A percentile compares a stretch with the other conserved stretches of the same genome.
Evolutionary conservation across 352 stramenopile genomes (phyloP).

Genomic region (Globisporangium spinosum): DNA sequence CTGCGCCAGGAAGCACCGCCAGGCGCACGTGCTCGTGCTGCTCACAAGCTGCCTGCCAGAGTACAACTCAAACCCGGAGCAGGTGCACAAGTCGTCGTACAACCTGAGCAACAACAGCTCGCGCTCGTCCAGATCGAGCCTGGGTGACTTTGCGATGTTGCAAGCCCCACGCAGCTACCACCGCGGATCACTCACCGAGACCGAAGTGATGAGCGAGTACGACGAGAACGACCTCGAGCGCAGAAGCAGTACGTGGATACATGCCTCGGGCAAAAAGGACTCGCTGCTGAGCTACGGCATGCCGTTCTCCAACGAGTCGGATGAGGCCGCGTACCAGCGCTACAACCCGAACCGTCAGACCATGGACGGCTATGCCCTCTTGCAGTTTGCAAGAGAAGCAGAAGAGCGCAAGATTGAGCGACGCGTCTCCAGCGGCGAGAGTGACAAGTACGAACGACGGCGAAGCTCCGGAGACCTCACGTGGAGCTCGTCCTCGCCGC

Average conservation of each 20-base stretch:
- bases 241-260: constrained; percentile 25
- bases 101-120: constrained; percentile 7
- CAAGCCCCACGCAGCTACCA: constrained; percentile 13
- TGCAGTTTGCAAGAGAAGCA: constrained; percentile 25
- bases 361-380: constrained; percentile 32
- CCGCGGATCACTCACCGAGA: constrained; percentile 33
- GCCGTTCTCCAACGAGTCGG: constrained; percentile 29
- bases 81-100: constrained; percentile 18
- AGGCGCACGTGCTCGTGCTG: constrained; percentile 67
- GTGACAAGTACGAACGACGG: constrained; percentile 13
- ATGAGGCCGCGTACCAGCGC: constrained; percentile 31
- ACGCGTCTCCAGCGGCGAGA: background rate
- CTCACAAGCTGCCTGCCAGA: constrained; percentile 66
- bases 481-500: constrained; percentile 17
- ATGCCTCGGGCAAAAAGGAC: constrained; percentile 11
- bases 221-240: constrained; percentile 20
- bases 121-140: background rate
- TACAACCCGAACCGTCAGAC: constrained; percentile 22
- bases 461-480: constrained; percentile 16
- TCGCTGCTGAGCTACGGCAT: constrained; percentile 21
- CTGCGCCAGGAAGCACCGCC: constrained; percentile 42
- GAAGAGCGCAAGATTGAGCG: constrained; percentile 12
- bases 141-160: constrained; percentile 4
- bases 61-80: constrained; percentile 31
- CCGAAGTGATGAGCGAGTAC: constrained; percentile 27